A percentile compares a stretch with the other conserved stretches of the same genome.
Evolutionary conservation across 495 filamentous ascomycete genomes (phyloP).

Genomic region (Recurvomyces mirabilis): DNA sequence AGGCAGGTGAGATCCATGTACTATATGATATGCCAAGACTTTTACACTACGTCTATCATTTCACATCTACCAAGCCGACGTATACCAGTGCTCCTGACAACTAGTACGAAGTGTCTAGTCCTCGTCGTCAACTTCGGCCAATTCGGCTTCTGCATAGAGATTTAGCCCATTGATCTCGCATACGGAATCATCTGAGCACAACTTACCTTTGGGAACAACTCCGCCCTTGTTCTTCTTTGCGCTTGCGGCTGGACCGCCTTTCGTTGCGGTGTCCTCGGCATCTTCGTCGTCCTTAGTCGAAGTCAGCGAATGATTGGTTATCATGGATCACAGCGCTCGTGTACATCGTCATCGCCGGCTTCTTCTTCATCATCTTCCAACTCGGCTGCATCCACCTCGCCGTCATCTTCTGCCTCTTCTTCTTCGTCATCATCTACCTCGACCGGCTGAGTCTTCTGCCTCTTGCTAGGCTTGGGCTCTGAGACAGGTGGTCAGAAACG

Average conservation of each 20-base stretch:
- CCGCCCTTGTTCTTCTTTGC: conserved; percentile 23
- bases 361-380: conserved; percentile 4
- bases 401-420: conserved; percentile 8
- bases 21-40: no score
- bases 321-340: no score
- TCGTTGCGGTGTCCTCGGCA: conserved; percentile 19
- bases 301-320: no score
- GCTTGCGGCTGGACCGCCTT: conserved; percentile 18
- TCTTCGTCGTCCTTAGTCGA: conserved; percentile 11
- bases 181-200: conserved; percentile 6
- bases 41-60: no score
- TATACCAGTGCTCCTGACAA: no score
- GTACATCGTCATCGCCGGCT: conserved; percentile 11
- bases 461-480: conserved; percentile 18
- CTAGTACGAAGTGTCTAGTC: no score
- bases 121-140: conserved; percentile 1
- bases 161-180: not conserved
- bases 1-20: no score
- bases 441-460: conserved; percentile 15
- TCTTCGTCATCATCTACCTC: conserved; percentile 9
- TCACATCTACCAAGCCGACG: no score
- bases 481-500: not conserved
- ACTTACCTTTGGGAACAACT: conserved; percentile 17
- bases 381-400: conserved; percentile 1
- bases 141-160: not conserved